Evolutionary conservation across 352 stramenopile species (phyloP).

Genomic region (Phytophthora syringae): DNA sequence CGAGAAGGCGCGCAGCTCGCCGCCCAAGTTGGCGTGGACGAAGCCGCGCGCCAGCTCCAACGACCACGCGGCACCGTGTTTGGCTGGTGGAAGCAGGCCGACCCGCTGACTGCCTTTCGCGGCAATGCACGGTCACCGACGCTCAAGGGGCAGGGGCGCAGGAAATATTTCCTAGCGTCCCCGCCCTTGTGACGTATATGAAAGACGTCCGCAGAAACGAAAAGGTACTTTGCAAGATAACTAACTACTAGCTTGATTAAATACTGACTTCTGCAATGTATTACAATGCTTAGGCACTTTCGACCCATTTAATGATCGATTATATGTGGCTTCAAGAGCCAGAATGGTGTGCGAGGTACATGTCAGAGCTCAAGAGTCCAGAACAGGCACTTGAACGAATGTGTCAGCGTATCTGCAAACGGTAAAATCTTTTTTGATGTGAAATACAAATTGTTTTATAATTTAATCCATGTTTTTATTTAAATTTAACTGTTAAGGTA

Average conservation of each 20-base stretch:
- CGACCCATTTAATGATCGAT: neutral
- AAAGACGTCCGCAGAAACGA: neutral
- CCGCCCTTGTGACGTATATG: slow-evolving; percentile 3
- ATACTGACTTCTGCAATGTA: neutral
- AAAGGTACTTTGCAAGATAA: neutral
- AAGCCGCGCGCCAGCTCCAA: neutral
- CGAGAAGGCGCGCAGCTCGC: neutral
- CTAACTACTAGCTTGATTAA: neutral
- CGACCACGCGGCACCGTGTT: neutral
- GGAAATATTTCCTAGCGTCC: slow-evolving; percentile 3
- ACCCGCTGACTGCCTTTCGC: neutral
- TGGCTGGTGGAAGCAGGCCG: neutral
- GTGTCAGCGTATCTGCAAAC: slow-evolving; percentile 5
- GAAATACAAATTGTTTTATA: slow-evolving; percentile 23
- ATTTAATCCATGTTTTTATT: neutral
- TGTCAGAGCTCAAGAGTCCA: neutral
- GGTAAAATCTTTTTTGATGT: neutral
- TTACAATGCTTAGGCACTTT: neutral
- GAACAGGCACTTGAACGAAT: slow-evolving; percentile 1
- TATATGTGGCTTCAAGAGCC: neutral
- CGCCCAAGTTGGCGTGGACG: neutral
- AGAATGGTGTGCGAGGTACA: neutral
- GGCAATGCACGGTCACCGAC: neutral
- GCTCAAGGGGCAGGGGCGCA: neutral
- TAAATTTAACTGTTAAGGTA: slow-evolving; percentile 14